Conservation (phyloP, 768 basidiomycete genomes). For the Mycena belliarum region DNA sequence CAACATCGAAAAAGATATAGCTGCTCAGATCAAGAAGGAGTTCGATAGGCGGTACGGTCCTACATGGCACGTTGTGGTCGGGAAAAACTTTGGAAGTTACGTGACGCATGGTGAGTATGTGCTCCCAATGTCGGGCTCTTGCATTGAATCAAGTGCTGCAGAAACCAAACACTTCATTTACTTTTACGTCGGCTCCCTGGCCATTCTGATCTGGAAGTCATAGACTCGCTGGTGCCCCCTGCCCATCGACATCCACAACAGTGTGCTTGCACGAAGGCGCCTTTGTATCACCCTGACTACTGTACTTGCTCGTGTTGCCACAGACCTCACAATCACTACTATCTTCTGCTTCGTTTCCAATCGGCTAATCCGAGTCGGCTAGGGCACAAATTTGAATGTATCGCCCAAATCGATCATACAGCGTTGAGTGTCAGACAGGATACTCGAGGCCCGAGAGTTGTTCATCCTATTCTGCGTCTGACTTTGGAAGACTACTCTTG, state of each 20-base stretch:
- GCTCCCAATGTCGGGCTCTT: no score
- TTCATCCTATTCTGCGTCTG: no score
- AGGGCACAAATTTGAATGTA: neutral
- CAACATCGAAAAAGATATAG: conserved; percentile 97
- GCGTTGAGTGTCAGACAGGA: no score
- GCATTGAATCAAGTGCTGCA: no score
- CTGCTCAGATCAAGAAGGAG: conserved; percentile 97
- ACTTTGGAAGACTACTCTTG: no score
- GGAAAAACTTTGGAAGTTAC: conserved; percentile 98
- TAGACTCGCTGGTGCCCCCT: conserved; percentile 33
- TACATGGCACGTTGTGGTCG: conserved; percentile 98
- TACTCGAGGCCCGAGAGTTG: no score
- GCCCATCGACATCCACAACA: neutral
- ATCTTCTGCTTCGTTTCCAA: neutral
- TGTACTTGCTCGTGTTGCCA: conserved; percentile 11
- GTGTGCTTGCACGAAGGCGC: neutral
- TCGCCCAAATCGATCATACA: no score
- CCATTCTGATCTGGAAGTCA: conserved; percentile 95
- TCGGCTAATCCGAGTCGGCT: neutral
- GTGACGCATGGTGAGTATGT: conserved; percentile 87
- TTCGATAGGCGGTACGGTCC: conserved; percentile 90
- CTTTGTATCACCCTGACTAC: conserved; percentile 10
- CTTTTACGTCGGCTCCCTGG: conserved; percentile 92
- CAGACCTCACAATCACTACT: conserved; percentile 2
- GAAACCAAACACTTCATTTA: conserved; percentile 99